phyloP scores from a whole-genome alignment of 1,284 basidiomycete species.

The Tylopilus sp. region DNA sequence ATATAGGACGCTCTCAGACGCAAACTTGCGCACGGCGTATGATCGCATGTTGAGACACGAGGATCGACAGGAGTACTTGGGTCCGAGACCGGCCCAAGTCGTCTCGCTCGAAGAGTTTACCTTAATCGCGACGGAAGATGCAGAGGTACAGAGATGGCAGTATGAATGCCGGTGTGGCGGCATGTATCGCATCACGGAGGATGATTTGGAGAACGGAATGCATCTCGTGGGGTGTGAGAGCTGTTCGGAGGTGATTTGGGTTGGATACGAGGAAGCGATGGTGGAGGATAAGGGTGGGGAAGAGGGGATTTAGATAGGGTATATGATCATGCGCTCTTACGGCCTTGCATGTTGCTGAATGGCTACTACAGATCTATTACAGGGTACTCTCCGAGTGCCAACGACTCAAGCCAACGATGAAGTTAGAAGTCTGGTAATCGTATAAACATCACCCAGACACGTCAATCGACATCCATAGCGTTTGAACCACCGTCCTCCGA shows the following conservation, averaged over 20 bases:
- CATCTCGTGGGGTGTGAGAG: slow-evolving; percentile 76
- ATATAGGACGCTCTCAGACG: slow-evolving; percentile 62
- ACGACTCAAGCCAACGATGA: too few relatives aligned
- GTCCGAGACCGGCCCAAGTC: slow-evolving; percentile 78
- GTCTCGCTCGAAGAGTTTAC: slow-evolving; percentile 80
- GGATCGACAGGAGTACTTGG: slow-evolving; percentile 26
- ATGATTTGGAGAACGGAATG: slow-evolving; percentile 70
- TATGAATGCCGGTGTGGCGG: slow-evolving; percentile 80
- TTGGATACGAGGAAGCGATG: slow-evolving; percentile 71
- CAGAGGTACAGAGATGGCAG: slow-evolving; percentile 52
- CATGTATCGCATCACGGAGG: slow-evolving; percentile 63
- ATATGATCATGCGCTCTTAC: background rate
- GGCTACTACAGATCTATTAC: background rate
- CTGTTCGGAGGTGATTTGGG: slow-evolving; percentile 85
- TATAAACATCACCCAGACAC: background rate
- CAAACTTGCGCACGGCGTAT: slow-evolving; percentile 55
- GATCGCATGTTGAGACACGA: slow-evolving; percentile 47
- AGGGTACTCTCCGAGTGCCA: too few relatives aligned
- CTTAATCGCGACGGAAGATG: slow-evolving; percentile 25
- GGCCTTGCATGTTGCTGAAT: background rate
- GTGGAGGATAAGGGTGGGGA: slow-evolving; percentile 9
- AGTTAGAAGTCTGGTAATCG: too few relatives aligned
- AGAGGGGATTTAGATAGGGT: background rate
- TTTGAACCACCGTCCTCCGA: slow-evolving; percentile 19
- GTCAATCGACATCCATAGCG: slow-evolving; percentile 40